Base-by-base conservation (phyloP, 345 rosid species). In the Sonneratia alba region DNA sequence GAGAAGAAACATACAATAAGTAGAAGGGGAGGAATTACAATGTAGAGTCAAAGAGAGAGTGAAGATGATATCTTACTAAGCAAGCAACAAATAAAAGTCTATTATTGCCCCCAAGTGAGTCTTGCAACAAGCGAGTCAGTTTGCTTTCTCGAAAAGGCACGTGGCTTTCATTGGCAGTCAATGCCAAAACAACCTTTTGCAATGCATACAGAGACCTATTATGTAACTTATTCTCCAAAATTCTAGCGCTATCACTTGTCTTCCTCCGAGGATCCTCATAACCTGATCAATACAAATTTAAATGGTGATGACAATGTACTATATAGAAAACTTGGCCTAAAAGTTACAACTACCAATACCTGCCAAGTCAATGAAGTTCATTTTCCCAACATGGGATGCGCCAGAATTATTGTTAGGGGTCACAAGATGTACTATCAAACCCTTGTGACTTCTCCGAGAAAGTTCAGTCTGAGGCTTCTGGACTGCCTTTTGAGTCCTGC, bases 61-160 rank as follows among this genome's bases (percentile, higher is more conserved):
- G 65, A 71, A 48, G 21, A 13, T 68, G 72, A 59, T 66, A 42
- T 19, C 84, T 74, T 59, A 92, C 97, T 85, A 92, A 75, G 79
- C 98, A 92, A 66, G 92, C 81, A 67, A 92, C 71, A 65, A 88
- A 73, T 86, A 86, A 69, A 18, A 85, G 77, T 77, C 43, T 77
- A 79, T 75, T 82, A 62, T 65, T 69, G 70, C 91, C 84, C 77
- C 85, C 82, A 18, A 92, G 74, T 36, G 94, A 92, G 71, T 88
- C 91, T 71, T 85, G 86, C 81, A 90, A 72, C 89, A 92, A 78
- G 63, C 80, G 88, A 48, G 91, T 87, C 42, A 92, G 82, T 77
- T 84, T 88, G 77, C 90, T 92, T 79, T 88, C 96, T 27, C 96
- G 85, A 77, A 87, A 92, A 32, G 94, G 96, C 45, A 90, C 86